Evolutionary conservation across 176 grass and related monocot genomes (phyloP).

Genomic region (Oryza brachyantha): DNA sequence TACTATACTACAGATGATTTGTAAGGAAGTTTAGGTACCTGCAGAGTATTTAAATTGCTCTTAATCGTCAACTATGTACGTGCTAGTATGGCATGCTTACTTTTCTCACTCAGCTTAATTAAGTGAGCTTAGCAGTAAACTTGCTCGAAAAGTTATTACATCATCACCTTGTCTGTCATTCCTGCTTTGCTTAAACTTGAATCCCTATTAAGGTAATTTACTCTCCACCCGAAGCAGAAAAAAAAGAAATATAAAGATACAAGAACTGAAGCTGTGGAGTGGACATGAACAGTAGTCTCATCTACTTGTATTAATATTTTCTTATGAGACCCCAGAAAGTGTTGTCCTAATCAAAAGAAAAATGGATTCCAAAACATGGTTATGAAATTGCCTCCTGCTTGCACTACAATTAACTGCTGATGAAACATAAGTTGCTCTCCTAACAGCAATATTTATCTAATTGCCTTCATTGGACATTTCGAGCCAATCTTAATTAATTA

Average conservation of each 20-base stretch:
- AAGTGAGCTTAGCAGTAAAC: neutral
- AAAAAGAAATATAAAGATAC: neutral
- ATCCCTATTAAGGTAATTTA: neutral
- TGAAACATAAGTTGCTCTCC: neutral
- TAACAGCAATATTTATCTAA: constrained; percentile 17
- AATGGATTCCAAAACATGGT: neutral
- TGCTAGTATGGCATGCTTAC: neutral
- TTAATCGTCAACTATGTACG: neutral
- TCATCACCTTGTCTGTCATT: neutral
- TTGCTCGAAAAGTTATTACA: neutral
- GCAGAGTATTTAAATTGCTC: neutral
- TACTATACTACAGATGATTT: neutral
- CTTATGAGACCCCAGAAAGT: neutral
- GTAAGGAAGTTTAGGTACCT: neutral
- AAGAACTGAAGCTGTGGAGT: neutral
- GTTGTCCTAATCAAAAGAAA: neutral
- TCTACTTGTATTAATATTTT: neutral
- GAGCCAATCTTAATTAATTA: neutral
- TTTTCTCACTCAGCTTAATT: neutral
- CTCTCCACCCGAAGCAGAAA: neutral
- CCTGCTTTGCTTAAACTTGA: neutral
- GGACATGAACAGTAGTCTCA: neutral
- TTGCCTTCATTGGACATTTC: constrained; percentile 1
- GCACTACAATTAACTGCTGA: neutral
- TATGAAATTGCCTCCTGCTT: neutral